phyloP scores from a whole-genome alignment of 2,329 filamentous ascomycete species.

The Penicillium glabrum region DNA sequence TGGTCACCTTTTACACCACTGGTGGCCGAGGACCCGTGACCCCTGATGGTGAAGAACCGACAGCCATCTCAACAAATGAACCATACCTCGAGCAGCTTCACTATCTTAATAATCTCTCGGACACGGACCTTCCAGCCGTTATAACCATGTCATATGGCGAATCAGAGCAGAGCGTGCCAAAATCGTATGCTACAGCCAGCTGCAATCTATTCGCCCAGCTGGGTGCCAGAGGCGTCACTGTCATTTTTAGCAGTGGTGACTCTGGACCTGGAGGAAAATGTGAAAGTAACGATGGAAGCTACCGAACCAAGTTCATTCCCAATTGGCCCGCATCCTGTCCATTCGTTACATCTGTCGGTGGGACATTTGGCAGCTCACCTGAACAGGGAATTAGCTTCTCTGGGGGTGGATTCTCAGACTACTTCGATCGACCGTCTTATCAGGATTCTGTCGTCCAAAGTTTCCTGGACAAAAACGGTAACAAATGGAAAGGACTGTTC shows the following conservation, averaged over 20 bases:
- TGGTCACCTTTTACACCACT: conserved; percentile 60
- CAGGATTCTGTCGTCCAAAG: conserved; percentile 46
- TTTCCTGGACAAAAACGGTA: conserved; percentile 46
- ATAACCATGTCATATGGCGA: conserved; percentile 71
- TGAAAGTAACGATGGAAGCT: conserved; percentile 56
- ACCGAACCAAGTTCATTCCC: conserved; percentile 53
- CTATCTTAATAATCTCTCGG: conserved; percentile 57
- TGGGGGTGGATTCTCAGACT: conserved; percentile 50
- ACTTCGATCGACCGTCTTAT: conserved; percentile 50
- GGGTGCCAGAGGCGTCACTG: conserved; percentile 64
- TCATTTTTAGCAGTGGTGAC: conserved; percentile 67
- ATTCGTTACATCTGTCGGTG: conserved; percentile 64
- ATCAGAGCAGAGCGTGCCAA: conserved; percentile 62
- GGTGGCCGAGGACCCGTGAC: conserved; percentile 56
- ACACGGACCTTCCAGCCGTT: conserved; percentile 60
- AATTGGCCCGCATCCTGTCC: conserved; percentile 60
- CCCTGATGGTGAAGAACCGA: conserved; percentile 48
- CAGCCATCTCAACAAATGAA: conserved; percentile 57
- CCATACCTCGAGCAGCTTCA: conserved; percentile 65
- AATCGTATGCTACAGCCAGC: conserved; percentile 58
- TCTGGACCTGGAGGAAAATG: conserved; percentile 58
- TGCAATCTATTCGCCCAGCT: conserved; percentile 66
- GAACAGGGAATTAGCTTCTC: conserved; percentile 58
- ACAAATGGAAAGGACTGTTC: conserved; percentile 48
- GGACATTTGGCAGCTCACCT: conserved; percentile 53